A percentile compares a stretch with the other conserved stretches of the same genome.
Conservation (phyloP, 495 filamentous ascomycete species). For the Xylaria grammica region DNA sequence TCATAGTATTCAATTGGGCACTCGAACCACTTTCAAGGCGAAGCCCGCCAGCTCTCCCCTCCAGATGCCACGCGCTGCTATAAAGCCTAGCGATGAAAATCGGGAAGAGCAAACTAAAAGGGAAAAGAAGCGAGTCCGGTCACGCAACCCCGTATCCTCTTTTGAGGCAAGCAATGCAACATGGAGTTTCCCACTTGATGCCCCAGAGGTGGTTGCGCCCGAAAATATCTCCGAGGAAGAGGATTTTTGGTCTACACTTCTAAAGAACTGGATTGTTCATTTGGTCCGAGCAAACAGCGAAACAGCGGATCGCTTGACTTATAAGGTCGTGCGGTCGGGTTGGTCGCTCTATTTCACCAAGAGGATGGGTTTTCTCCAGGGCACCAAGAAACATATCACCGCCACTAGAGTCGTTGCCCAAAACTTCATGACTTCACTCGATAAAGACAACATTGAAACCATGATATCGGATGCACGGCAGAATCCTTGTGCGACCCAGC, state of each 20-base stretch:
- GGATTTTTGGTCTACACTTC: conserved; percentile 5
- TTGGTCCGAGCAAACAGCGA: conserved; percentile 25
- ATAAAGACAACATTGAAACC: conserved; percentile 9
- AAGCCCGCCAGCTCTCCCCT: conserved; percentile 23
- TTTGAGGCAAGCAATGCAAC: conserved; percentile 24
- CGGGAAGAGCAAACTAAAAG: background rate
- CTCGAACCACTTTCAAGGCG: conserved; percentile 28
- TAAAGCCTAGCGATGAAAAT: background rate
- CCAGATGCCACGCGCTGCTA: conserved; percentile 5
- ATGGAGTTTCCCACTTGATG: conserved; percentile 28
- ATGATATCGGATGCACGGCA: conserved; percentile 21
- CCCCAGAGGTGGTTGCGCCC: conserved; percentile 6
- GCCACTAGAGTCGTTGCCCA: conserved; percentile 16
- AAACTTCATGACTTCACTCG: conserved; percentile 18
- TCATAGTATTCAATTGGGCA: conserved; percentile 35
- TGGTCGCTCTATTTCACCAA: conserved; percentile 21
- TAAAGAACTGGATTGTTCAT: conserved; percentile 14
- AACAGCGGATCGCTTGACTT: conserved; percentile 14
- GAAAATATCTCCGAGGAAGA: background rate
- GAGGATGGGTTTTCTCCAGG: conserved; percentile 24
- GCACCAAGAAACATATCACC: conserved; percentile 17
- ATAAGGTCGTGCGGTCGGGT: conserved; percentile 25
- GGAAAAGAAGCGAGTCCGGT: conserved; percentile 16
- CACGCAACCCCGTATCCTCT: conserved; percentile 8
- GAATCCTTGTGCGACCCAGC: background rate